Conservation (phyloP, 1,139 yeast genomes). For the Zygoascus sp. region DNA sequence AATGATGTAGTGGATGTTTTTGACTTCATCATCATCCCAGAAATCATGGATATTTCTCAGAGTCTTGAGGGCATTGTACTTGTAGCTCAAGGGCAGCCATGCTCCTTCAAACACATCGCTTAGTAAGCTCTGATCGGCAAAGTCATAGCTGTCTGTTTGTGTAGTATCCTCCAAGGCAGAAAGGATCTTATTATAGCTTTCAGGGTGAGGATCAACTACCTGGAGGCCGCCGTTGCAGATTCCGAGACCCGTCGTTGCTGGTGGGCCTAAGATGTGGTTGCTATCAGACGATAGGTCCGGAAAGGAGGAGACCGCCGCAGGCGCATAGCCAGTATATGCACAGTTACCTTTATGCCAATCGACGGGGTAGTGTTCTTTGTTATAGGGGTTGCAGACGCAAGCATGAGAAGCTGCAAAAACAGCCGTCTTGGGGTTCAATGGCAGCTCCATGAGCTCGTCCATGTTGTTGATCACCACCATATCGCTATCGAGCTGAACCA, state of each 20-base stretch:
- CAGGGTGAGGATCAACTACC: conserved; percentile 42
- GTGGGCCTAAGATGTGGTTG: conserved; percentile 42
- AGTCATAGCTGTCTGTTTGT: conserved; percentile 41
- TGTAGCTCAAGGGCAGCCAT: conserved; percentile 50
- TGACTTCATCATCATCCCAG: conserved; percentile 45
- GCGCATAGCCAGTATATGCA: conserved; percentile 40
- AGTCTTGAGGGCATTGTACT: conserved; percentile 52
- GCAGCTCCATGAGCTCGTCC: conserved; percentile 51
- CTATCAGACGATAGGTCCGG: conserved; percentile 14
- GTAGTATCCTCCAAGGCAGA: conserved; percentile 36
- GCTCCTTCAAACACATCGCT: conserved; percentile 46
- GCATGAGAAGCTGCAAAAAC: conserved; percentile 57
- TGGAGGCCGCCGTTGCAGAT: conserved; percentile 54
- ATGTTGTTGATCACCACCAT: conserved; percentile 51
- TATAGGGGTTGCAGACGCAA: conserved; percentile 54
- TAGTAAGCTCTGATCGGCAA: conserved; percentile 55
- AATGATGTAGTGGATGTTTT: conserved; percentile 51
- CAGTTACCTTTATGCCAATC: conserved; percentile 50
- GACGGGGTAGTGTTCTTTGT: conserved; percentile 47
- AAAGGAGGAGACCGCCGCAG: conserved; percentile 5
- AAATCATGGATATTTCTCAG: conserved; percentile 43
- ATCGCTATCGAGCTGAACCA: conserved; percentile 52
- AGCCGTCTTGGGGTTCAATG: conserved; percentile 31
- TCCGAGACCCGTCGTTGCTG: conserved; percentile 39
- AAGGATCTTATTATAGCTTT: conserved; percentile 38